Evolutionary conservation across 192 early-diverging fungal species (phyloP).

Genomic region (Coemansia aciculifera): DNA sequence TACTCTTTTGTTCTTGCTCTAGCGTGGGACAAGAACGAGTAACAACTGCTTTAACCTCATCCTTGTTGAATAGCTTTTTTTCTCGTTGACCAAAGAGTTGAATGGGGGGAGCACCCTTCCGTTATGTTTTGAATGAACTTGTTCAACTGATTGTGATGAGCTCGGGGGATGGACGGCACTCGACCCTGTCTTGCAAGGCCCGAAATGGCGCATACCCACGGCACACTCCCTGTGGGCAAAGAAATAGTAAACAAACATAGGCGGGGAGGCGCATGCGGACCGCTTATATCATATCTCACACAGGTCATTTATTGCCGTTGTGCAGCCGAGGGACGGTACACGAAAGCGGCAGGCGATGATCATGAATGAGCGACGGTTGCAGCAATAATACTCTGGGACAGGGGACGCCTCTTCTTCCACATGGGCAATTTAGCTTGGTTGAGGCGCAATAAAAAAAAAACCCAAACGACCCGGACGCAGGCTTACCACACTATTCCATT

Average conservation of each 20-base stretch:
- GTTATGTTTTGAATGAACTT: slow-evolving; percentile 2
- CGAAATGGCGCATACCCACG: slow-evolving; percentile 1
- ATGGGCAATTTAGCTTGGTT: not conserved
- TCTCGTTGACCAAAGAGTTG: not conserved
- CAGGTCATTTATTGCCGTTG: not conserved
- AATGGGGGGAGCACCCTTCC: not conserved
- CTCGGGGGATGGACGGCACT: not conserved
- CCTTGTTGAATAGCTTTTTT: not conserved
- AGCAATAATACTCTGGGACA: slow-evolving; percentile 3
- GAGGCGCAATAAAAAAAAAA: not conserved
- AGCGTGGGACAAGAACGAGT: slow-evolving; percentile 9
- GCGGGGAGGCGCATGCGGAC: slow-evolving; percentile 2
- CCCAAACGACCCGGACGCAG: not conserved
- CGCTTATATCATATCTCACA: not conserved
- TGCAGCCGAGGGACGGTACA: not conserved
- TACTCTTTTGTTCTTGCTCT: not conserved
- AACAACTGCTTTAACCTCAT: not conserved
- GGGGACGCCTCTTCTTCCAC: not conserved
- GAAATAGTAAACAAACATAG: slow-evolving; percentile 1
- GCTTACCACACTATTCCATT: slow-evolving; percentile 5
- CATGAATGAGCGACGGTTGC: slow-evolving; percentile 11
- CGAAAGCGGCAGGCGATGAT: slow-evolving; percentile 1
- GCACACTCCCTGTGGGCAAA: not conserved
- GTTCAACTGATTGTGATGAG: not conserved
- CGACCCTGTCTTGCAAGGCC: not conserved